Evolutionary conservation across 441 rosid species (phyloP).

Genomic region (Gossypium davidsonii): DNA sequence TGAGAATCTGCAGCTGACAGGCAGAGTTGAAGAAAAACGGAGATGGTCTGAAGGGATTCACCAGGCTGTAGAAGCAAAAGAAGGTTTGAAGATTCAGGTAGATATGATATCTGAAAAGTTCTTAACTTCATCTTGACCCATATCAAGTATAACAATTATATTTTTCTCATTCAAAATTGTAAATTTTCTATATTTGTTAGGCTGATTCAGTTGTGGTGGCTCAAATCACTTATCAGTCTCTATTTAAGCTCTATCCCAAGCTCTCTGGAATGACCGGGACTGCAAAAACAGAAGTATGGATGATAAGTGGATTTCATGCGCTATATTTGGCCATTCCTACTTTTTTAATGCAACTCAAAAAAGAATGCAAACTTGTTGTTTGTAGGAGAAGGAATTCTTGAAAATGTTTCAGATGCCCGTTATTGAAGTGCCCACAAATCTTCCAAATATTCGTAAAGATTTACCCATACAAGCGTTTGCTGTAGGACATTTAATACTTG

Average conservation of each 20-base stretch:
- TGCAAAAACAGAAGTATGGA: conserved; percentile 90
- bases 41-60: conserved; percentile 98
- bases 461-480: conserved; percentile 95
- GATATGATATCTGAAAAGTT: conserved; percentile 15
- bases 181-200: conserved; percentile 26
- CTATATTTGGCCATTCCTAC: conserved; percentile 2
- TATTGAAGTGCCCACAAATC: conserved; percentile 91
- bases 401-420: conserved; percentile 93
- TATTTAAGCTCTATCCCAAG: conserved; percentile 95
- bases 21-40: conserved; percentile 96
- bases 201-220: conserved; percentile 96
- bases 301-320: conserved; percentile 7
- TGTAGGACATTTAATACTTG: conserved; percentile 35
- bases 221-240: conserved; percentile 94
- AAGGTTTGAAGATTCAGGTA: conserved; percentile 89
- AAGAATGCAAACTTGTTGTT: conserved; percentile 14
- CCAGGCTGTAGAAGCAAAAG: conserved; percentile 98
- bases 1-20: conserved; percentile 62
- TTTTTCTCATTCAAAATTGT: conserved; percentile 18
- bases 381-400: conserved; percentile 91
- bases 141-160: neutral
- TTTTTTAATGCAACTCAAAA: neutral
- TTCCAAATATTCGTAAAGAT: conserved; percentile 83
- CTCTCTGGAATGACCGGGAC: conserved; percentile 99
- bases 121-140: conserved; percentile 14